Evolutionary conservation across 306 rosid genomes (phyloP).

Genomic region (Begonia fuchsioides): DNA sequence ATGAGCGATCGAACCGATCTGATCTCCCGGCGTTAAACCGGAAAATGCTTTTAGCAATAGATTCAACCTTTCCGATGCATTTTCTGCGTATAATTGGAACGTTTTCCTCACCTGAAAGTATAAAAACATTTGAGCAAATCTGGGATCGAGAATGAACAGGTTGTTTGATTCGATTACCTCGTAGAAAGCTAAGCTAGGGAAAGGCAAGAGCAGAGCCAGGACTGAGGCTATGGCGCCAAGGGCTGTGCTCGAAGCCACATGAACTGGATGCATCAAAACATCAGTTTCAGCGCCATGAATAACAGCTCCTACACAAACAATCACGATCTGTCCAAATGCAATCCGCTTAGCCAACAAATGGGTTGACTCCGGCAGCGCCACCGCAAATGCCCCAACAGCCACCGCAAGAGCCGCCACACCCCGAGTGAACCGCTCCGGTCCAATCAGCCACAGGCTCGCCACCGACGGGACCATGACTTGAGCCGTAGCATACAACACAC

Average conservation of each 20-base stretch:
- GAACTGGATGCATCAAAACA: slow-evolving; percentile 27
- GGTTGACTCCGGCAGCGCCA: slow-evolving; percentile 48
- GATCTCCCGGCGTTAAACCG: too few species aligned
- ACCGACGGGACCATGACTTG: slow-evolving; percentile 23
- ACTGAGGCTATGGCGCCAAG: slow-evolving; percentile 69
- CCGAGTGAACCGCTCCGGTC: slow-evolving; percentile 19
- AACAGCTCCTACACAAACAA: slow-evolving; percentile 45
- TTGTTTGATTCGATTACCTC: slow-evolving; percentile 24
- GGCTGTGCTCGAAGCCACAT: slow-evolving; percentile 38
- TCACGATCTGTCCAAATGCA: slow-evolving; percentile 66
- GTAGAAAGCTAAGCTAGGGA: slow-evolving; percentile 32
- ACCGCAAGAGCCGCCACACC: slow-evolving; percentile 23
- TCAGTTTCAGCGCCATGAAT: slow-evolving; percentile 24
- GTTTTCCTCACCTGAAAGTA: slow-evolving; percentile 36
- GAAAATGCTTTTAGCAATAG: slow-evolving; percentile 28
- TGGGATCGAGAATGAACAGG: not conserved
- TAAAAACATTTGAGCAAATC: not conserved
- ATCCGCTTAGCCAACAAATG: slow-evolving; percentile 46
- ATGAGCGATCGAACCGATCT: slow-evolving; percentile 20
- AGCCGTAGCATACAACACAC: slow-evolving; percentile 27
- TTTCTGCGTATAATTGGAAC: slow-evolving; percentile 25
- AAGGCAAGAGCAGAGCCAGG: slow-evolving; percentile 49
- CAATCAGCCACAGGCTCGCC: slow-evolving; percentile 31
- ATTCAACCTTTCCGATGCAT: slow-evolving; percentile 33
- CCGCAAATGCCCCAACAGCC: slow-evolving; percentile 22